A percentile compares a stretch with the other conserved stretches of the same genome.
Evolutionary conservation across 1,139 yeast species (phyloP).

Genomic region (Pichia sp.): DNA sequence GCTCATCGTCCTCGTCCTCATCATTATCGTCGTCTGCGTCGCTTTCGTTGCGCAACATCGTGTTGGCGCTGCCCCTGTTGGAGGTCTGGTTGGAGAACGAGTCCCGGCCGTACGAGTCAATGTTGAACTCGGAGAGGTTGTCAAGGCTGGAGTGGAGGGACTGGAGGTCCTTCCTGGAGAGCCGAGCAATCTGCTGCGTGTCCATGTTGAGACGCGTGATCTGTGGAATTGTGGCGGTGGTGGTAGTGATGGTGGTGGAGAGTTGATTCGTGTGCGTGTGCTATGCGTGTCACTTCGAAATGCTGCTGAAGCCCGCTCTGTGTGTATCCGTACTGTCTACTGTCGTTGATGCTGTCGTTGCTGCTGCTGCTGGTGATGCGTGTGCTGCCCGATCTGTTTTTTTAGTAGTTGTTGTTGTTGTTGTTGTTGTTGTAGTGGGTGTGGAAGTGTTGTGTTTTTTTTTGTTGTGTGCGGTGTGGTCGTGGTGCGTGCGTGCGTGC

Average conservation of each 20-base stretch:
- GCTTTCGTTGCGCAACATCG: neutral
- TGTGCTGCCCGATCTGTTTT: neutral
- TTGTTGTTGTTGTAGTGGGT: neutral
- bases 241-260: neutral
- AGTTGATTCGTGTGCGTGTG: neutral
- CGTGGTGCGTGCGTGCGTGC: no score
- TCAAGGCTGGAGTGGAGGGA: neutral
- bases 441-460: neutral
- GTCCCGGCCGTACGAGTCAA: neutral
- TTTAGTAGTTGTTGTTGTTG: neutral
- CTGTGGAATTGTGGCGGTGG: neutral
- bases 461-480: no score
- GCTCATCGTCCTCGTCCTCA: constrained; percentile 13
- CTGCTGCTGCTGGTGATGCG: no score
- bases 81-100: neutral
- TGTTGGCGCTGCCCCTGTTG: neutral
- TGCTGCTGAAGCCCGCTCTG: no score
- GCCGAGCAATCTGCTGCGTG: constrained; percentile 3
- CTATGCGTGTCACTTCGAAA: no score
- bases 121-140: constrained; percentile 14
- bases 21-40: constrained; percentile 16
- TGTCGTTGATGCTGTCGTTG: no score
- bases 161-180: constrained; percentile 12
- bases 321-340: no score
- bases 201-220: constrained; percentile 2